Evolutionary conservation across 768 basidiomycete species (phyloP), one percentile per base, ranked within the genome.

Genomic region (Strobilomyces dryophilus): DNA sequence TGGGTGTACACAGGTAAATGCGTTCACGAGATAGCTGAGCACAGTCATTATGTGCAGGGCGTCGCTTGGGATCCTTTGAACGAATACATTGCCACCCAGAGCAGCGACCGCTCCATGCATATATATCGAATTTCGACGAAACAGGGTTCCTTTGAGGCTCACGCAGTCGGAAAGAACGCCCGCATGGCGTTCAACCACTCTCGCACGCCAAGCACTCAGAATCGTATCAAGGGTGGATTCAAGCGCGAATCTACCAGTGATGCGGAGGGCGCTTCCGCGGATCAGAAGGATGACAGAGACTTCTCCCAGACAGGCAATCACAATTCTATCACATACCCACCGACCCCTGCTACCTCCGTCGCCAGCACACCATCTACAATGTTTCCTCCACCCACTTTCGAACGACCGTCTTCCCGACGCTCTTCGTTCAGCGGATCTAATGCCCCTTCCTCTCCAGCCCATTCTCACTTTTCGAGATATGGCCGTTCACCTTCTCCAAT

Each of bases 31-130:
- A 88, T 95, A 55, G 87, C 91, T 1, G 95, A 98, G 63, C 97
- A 99, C 70, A 83, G 80, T 32, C 95, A 98, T 70, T 98, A 91
- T 66, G 97, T 99, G 0, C 97, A 99, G 74, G 97, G 97, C 9
- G 97, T 98, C 27, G 92, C 95, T 0, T 99, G 97, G 97, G 97
- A 99, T 60, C 97, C 97, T 1, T 72, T 97, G 61, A 94, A 95
- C 68, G 92, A 97, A 69, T 98, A 89, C 66, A 91, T 99, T 55
- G 95, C 97, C 4, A 98, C 97, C 0, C 97, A 99, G 66, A 93
- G 91, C 69, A 92, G 88, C 63, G 97, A 99, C 71, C 81, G 95
- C 43, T 89, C 93, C 20, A 95, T 98, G 83, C 93, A 98, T 67
- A 84, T 99, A 60, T 92, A 98, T 71, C 81, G 81, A 56, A 84